These are phyloP conservation scores for Apostasia shenzhenica DNA, from an alignment of 106 monocot genomes.

Conservation along the genomic window DNA sequence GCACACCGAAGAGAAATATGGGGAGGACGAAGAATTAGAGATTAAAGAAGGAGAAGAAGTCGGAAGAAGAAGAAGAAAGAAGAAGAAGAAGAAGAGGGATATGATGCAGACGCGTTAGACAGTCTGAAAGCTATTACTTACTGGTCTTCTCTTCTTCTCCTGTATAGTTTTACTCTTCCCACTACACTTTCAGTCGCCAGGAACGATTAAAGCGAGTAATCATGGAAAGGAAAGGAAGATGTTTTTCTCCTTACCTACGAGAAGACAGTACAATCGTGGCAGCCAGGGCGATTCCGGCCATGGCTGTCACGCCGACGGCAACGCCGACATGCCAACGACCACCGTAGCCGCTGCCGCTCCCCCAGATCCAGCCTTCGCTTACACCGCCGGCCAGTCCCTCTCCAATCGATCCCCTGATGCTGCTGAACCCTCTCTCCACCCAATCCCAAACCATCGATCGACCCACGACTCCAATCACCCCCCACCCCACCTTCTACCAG, in stretches of 20 bases:
- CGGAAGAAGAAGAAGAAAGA: constrained; percentile 10
- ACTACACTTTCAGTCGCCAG: background rate
- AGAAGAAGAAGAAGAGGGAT: constrained; percentile 12
- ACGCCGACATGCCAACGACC: constrained; percentile 55
- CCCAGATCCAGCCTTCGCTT: constrained; percentile 16
- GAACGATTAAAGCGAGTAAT: background rate
- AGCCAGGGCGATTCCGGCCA: constrained; percentile 75
- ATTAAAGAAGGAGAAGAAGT: constrained; percentile 9
- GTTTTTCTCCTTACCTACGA: constrained; percentile 35
- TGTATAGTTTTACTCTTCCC: background rate
- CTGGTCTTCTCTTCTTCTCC: background rate
- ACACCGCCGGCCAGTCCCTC: constrained; percentile 3
- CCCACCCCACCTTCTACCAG: background rate
- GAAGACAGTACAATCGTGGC: constrained; percentile 61
- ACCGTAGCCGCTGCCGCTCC: constrained; percentile 4
- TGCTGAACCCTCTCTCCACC: constrained; percentile 8
- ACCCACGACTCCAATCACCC: background rate
- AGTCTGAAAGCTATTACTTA: constrained; percentile 32
- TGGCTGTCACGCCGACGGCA: constrained; percentile 76
- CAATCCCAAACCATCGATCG: constrained; percentile 23
- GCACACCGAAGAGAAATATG: constrained; percentile 24
- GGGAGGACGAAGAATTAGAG: constrained; percentile 19
- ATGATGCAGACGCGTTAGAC: constrained; percentile 19
- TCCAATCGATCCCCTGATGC: background rate
- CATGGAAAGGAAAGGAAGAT: background rate